A percentile compares a stretch with the other conserved stretches of the same genome.
Evolutionary conservation across 2,329 filamentous ascomycete species (phyloP).

Genomic region (Harringtonia aguacate): DNA sequence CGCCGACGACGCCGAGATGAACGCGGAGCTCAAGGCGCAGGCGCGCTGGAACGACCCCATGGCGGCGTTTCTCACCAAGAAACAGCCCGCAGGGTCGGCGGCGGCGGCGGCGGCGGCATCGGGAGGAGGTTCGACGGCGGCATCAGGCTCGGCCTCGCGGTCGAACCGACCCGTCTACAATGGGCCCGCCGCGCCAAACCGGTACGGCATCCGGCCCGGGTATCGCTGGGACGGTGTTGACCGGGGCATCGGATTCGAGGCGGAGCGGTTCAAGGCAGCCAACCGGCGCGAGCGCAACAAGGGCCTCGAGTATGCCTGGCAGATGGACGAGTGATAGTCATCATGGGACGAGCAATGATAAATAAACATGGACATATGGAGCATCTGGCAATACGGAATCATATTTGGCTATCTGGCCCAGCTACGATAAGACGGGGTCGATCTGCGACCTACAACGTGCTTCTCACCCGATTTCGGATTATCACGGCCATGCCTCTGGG

Average conservation of each 20-base stretch:
- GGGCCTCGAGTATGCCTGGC: constrained; percentile 83
- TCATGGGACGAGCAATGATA: no score
- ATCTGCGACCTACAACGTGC: no score
- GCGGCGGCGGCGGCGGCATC: not conserved
- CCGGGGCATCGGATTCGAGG: constrained; percentile 85
- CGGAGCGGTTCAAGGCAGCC: constrained; percentile 79
- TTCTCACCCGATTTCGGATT: no score
- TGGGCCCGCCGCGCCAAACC: constrained; percentile 75
- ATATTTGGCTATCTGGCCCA: no score
- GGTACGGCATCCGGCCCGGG: constrained; percentile 86
- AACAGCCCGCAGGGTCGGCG: constrained; percentile 20
- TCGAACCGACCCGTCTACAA: constrained; percentile 56
- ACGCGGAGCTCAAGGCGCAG: constrained; percentile 65
- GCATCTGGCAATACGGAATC: no score
- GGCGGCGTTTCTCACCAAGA: constrained; percentile 55
- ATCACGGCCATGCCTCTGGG: no score
- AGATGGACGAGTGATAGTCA: constrained; percentile 70
- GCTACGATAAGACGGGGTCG: no score
- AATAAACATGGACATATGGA: no score
- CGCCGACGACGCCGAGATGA: constrained; percentile 80
- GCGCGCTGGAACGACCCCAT: constrained; percentile 93
- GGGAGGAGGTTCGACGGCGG: constrained; percentile 16
- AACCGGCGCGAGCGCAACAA: constrained; percentile 69
- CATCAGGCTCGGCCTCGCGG: no score
- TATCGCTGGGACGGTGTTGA: constrained; percentile 97